Evolutionary conservation across 768 basidiomycete species (phyloP).

Genomic region (Tulasnella sp.): DNA sequence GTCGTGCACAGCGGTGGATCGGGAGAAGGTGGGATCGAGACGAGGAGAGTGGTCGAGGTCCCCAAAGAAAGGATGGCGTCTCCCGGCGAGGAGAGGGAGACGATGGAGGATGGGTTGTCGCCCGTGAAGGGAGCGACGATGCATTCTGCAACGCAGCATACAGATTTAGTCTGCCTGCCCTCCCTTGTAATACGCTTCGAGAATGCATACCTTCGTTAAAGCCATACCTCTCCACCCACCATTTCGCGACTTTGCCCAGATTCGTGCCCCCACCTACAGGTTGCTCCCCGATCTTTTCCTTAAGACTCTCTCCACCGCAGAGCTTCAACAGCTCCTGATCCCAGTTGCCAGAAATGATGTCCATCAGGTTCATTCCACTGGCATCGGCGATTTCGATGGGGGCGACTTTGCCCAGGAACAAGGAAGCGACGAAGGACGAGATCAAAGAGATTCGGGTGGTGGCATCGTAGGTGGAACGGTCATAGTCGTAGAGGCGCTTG

Average conservation of each 20-base stretch:
- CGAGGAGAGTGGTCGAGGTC: slow-evolving; percentile 81
- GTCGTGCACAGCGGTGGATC: slow-evolving; percentile 67
- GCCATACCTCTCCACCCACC: slow-evolving; percentile 74
- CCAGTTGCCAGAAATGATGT: slow-evolving; percentile 71
- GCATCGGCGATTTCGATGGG: slow-evolving; percentile 86
- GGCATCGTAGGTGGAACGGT: slow-evolving; percentile 41
- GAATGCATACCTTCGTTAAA: slow-evolving; percentile 55
- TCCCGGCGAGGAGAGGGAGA: slow-evolving; percentile 66
- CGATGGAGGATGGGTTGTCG: slow-evolving; percentile 83
- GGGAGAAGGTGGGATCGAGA: slow-evolving; percentile 63
- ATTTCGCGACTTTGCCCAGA: slow-evolving; percentile 61
- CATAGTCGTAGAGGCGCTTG: slow-evolving; percentile 18
- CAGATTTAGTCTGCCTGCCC: neutral
- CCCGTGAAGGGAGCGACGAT: slow-evolving; percentile 81
- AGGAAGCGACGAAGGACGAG: slow-evolving; percentile 75
- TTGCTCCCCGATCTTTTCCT: slow-evolving; percentile 67
- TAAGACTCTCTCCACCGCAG: slow-evolving; percentile 65
- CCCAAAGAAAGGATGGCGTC: slow-evolving; percentile 84
- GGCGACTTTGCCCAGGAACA: slow-evolving; percentile 73
- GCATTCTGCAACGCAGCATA: slow-evolving; percentile 51
- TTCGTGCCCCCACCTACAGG: slow-evolving; percentile 67
- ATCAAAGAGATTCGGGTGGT: slow-evolving; percentile 74
- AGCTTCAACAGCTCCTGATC: slow-evolving; percentile 60
- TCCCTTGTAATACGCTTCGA: neutral
- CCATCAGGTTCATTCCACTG: slow-evolving; percentile 87